Evolutionary conservation across 208 protist genomes (phyloP).

Genomic region (Angomonas ambiguus): DNA sequence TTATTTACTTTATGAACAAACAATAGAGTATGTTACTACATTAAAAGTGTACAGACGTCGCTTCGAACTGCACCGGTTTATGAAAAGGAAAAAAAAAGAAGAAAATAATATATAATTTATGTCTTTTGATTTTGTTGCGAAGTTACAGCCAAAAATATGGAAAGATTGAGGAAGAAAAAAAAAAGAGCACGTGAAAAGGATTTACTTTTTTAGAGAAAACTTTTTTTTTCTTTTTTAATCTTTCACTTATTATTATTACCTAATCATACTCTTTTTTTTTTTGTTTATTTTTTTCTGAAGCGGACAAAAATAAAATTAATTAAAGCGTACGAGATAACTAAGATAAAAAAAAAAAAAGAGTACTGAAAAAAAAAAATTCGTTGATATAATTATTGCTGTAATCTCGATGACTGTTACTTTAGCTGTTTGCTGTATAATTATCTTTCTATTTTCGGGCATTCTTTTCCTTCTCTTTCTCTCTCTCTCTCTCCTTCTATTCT

Average conservation of each 20-base stretch:
- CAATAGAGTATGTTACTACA: no score
- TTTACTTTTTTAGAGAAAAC: background rate
- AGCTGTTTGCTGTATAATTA: background rate
- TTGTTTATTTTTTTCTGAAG: background rate
- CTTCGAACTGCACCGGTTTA: no score
- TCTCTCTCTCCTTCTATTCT: background rate
- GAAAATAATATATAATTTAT: slow-evolving; percentile 1
- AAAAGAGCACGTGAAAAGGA: background rate
- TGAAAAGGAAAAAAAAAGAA: no score
- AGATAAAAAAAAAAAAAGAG: slow-evolving; percentile 1
- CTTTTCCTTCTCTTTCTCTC: background rate
- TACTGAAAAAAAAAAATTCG: slow-evolving; percentile 1
- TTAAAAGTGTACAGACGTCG: no score
- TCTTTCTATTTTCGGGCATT: background rate
- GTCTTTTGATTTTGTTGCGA: background rate
- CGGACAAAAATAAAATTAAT: background rate
- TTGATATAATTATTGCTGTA: background rate
- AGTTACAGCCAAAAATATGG: background rate
- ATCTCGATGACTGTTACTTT: background rate
- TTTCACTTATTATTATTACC: background rate
- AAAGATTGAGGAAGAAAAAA: background rate
- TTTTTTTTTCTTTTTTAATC: slow-evolving; percentile 12
- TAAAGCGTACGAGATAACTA: background rate
- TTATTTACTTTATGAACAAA: no score
- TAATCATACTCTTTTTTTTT: background rate